Percentiles rank a stretch among this genome's conserved stretches.
These are phyloP conservation scores for Dalbergia cochinchinensis DNA, from an alignment of 306 rosid genomes.

Conservation along the genomic window DNA sequence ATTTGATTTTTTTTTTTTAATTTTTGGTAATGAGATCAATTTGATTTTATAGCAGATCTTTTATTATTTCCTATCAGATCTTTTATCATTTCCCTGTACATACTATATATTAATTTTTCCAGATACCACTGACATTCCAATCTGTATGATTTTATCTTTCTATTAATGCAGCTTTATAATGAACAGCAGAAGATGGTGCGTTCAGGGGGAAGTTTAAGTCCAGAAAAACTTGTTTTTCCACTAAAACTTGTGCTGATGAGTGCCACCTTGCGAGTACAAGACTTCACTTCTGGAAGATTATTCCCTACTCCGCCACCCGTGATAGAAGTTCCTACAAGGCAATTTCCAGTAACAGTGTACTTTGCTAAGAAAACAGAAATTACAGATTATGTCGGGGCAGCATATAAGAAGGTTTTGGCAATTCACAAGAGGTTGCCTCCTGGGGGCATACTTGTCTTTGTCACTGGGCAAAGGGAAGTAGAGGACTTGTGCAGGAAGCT, in stretches of 20 bases:
- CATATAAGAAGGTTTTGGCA: constrained; percentile 85
- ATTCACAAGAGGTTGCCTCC: constrained; percentile 92
- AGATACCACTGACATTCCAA: constrained; percentile 1
- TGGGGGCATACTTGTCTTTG: constrained; percentile 90
- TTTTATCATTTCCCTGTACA: constrained; percentile 16
- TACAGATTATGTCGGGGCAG: constrained; percentile 78
- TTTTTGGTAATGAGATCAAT: neutral
- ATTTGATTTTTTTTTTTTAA: neutral
- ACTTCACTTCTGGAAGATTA: constrained; percentile 73
- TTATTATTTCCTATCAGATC: too few relatives aligned
- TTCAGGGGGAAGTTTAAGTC: constrained; percentile 64
- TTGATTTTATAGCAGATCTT: neutral
- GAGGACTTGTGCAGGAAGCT: constrained; percentile 84
- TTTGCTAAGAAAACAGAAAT: constrained; percentile 83
- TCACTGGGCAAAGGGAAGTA: constrained; percentile 91
- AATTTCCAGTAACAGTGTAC: constrained; percentile 78
- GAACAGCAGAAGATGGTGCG: constrained; percentile 57
- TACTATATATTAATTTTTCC: constrained; percentile 6
- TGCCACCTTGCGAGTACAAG: constrained; percentile 92
- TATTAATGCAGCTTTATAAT: constrained; percentile 59
- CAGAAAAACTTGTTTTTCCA: constrained; percentile 69
- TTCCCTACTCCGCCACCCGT: constrained; percentile 75
- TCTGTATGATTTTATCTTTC: constrained; percentile 28
- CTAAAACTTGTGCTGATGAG: constrained; percentile 95
- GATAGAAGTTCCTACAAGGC: constrained; percentile 86